Evolutionary conservation across 2,329 filamentous ascomycete genomes (phyloP), one percentile per base, ranked within the genome.

Genomic region (Xylariaceae sp.): DNA sequence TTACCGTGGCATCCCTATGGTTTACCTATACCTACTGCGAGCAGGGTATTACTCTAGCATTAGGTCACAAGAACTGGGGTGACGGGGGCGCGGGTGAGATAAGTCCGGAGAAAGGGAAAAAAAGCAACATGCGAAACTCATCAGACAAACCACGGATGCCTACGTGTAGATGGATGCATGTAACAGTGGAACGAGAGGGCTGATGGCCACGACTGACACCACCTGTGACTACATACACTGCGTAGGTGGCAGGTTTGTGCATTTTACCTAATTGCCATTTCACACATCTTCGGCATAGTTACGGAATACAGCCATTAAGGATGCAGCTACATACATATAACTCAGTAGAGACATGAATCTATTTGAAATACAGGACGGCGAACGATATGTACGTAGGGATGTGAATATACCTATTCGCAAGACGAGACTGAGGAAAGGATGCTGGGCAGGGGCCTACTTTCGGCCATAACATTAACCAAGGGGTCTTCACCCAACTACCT

Each of bases 121-220:
- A 54, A 54, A 42, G 45, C 37, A 44, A 48, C 18, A 53, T 7
- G 51, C 42, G 30, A 51, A 51, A 49, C 39, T 12, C 43, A 52
- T 51, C 40, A 47, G 55, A 58, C 55, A 53, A 60, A 60, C 57
- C 54, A 59, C 49, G 19, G 48, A 53, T 46, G 55, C 50, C 44
- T 55, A 59, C 57, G 57, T 59, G 54, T 59, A 53, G 46, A 57
- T 53, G 47, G 49, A 59, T 55, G 57, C 55, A 53, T 51, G 37
- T 34, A 58, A 54, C 37, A 58, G 54, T 54, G 56, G 46, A 54
- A 58, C 51, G 51, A 50, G 53, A 44, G 51, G 51, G 54, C 34
- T 44, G 44, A 52, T 49, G 56, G 49, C 54, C 54, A 59, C 56
- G 54, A 59, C 51, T 56, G 43, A 32, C 21, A 39, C 46, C 26